Percentiles rank a stretch among this genome's conserved stretches.
Conservation (phyloP, 371 early-diverging fungal genomes). For the Massospora cicadina region DNA sequence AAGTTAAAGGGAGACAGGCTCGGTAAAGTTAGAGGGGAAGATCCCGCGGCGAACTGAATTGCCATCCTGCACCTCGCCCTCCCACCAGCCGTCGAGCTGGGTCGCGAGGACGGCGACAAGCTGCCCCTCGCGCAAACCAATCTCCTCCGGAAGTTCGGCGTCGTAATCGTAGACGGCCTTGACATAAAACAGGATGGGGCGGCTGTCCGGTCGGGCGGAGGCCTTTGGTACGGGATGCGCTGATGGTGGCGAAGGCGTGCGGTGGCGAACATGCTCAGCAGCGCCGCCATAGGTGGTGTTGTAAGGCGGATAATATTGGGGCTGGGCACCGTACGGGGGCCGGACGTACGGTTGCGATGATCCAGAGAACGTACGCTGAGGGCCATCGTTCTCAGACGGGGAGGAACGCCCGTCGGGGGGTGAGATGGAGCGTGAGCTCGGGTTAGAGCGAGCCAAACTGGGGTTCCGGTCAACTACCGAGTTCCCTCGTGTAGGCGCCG, state of each 20-base stretch:
- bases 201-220: neutral
- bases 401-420: neutral
- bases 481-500: neutral
- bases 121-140: conserved; percentile 52
- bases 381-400: neutral
- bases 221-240: neutral
- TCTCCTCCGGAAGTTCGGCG: conserved; percentile 56
- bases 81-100: conserved; percentile 54
- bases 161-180: conserved; percentile 67
- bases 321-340: neutral
- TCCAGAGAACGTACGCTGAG: neutral
- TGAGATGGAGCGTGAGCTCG: neutral
- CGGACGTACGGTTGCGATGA: neutral
- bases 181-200: conserved; percentile 22
- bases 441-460: neutral
- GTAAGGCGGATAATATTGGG: neutral
- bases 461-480: neutral
- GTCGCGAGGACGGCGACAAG: conserved; percentile 49
- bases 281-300: neutral
- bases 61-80: conserved; percentile 34
- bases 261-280: neutral
- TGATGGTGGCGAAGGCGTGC: neutral
- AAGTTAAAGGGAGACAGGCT: conserved; percentile 17
- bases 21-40: conserved; percentile 46
- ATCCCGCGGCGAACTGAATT: conserved; percentile 20